These are phyloP conservation scores for Backusella circina DNA, from an alignment of 192 early-diverging fungal species.

Conservation along the genomic window DNA sequence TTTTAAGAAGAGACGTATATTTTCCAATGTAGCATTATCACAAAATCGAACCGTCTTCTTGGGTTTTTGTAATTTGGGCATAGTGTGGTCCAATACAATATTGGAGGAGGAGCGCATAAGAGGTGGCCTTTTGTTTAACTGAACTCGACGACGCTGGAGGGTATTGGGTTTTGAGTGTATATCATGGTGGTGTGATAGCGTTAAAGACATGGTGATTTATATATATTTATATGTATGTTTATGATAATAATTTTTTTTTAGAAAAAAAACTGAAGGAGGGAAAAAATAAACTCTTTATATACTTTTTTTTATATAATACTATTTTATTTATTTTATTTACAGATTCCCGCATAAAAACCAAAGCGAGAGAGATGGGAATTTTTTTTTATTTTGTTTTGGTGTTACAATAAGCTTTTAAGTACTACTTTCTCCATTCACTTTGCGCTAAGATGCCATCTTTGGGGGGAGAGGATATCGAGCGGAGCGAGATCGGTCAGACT, in stretches of 20 bases:
- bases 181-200: not conserved
- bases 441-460: not conserved
- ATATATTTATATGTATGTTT: no score
- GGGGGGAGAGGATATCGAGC: not conserved
- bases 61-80: not conserved
- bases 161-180: not conserved
- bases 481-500: not conserved
- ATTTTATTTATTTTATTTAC: constrained; percentile 6
- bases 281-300: not conserved
- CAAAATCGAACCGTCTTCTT: constrained; percentile 17
- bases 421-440: not conserved
- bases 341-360: not conserved
- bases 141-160: not conserved
- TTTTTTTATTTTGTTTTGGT: not conserved
- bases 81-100: not conserved
- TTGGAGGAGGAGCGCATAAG: not conserved
- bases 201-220: not conserved
- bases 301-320: not conserved
- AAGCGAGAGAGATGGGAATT: constrained; percentile 3
- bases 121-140: constrained; percentile 6
- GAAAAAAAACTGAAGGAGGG: not conserved
- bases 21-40: constrained; percentile 13
- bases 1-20: constrained; percentile 9
- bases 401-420: constrained; percentile 3
- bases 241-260: not conserved